phyloP scores from a whole-genome alignment of 306 rosid species.

The Malus fusca region DNA sequence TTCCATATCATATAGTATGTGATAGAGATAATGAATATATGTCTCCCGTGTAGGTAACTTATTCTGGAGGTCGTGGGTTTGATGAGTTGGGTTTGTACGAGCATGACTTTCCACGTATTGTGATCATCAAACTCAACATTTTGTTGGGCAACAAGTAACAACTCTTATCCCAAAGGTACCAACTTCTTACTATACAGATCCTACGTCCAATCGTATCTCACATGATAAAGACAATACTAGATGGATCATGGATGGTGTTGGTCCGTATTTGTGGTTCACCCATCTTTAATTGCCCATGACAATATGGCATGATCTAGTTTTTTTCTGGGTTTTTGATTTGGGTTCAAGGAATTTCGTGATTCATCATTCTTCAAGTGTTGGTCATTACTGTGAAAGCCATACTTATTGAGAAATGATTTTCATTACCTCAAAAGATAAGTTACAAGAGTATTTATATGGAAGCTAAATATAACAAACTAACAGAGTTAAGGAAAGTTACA shows the following conservation, averaged over 20 bases:
- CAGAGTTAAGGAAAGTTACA: too few species aligned
- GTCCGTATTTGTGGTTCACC: background rate
- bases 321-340: background rate
- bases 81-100: background rate
- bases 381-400: too few species aligned
- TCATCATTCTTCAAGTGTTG: background rate
- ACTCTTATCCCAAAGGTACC: constrained; percentile 8
- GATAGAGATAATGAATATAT: too few species aligned
- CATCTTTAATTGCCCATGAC: background rate
- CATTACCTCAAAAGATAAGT: too few species aligned
- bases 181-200: constrained; percentile 2
- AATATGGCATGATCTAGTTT: background rate
- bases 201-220: background rate
- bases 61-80: too few species aligned
- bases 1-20: too few species aligned
- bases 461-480: too few species aligned
- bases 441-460: too few species aligned
- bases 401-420: too few species aligned
- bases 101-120: background rate
- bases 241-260: background rate
- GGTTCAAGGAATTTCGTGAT: background rate
- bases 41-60: too few species aligned
- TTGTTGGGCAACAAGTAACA: background rate
- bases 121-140: background rate
- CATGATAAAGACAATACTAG: background rate